Conservation (phyloP, 2,329 filamentous ascomycete genomes). For the Aspergillus nomiae region DNA sequence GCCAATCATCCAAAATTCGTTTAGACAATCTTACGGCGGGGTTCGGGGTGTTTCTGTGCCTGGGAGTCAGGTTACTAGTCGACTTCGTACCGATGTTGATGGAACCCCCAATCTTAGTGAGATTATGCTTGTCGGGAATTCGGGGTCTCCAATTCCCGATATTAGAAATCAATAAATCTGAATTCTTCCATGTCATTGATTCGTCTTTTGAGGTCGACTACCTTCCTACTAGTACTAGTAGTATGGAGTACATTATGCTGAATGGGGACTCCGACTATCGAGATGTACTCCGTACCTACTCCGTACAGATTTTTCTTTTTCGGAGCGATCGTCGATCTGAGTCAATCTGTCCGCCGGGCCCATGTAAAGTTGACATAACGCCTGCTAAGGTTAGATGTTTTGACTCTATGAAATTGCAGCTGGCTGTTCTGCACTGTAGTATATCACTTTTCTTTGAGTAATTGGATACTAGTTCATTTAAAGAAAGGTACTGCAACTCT, state of each 20-base stretch:
- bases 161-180: not conserved
- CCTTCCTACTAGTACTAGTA: too few relatives aligned
- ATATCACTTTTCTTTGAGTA: not conserved
- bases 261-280: too few relatives aligned
- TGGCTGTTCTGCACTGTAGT: not conserved
- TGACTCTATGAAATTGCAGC: not conserved
- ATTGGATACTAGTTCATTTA: not conserved
- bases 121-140: not conserved
- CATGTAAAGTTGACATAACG: not conserved
- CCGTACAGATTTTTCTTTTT: not conserved
- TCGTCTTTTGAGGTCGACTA: not conserved
- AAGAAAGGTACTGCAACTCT: not conserved
- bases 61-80: not conserved
- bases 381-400: not conserved
- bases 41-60: not conserved
- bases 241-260: too few relatives aligned
- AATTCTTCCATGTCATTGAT: not conserved
- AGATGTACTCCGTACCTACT: not conserved
- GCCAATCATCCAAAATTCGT: not conserved
- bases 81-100: not conserved
- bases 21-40: not conserved
- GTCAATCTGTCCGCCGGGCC: not conserved
- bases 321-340: not conserved
- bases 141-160: not conserved
- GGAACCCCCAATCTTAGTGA: not conserved